Evolutionary conservation across 768 basidiomycete genomes (phyloP).

Genomic region (Psilocybe cubensis): DNA sequence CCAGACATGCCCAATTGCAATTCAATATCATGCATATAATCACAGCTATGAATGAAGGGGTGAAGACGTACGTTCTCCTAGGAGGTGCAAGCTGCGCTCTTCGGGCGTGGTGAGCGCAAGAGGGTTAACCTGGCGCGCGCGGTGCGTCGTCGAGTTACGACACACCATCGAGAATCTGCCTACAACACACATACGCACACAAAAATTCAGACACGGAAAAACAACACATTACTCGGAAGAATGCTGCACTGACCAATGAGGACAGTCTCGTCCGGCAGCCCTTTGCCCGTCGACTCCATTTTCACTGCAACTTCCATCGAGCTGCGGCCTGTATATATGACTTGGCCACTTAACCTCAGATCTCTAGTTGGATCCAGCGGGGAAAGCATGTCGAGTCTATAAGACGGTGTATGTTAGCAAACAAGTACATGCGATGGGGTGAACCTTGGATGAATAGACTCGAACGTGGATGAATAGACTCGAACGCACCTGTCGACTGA

Average conservation of each 20-base stretch:
- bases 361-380: constrained; percentile 64
- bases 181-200: constrained; percentile 24
- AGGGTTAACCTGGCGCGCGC: constrained; percentile 65
- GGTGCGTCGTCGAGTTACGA: constrained; percentile 68
- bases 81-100: constrained; percentile 61
- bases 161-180: constrained; percentile 96
- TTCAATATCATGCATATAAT: too few species aligned
- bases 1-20: too few species aligned
- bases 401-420: too few species aligned
- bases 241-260: constrained; percentile 57
- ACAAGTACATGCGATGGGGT: too few species aligned
- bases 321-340: constrained; percentile 75
- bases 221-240: background rate
- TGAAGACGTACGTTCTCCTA: constrained; percentile 64
- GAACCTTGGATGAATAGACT: too few species aligned
- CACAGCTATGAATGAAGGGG: background rate
- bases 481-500: constrained; percentile 68
- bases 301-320: constrained; percentile 89
- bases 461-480: background rate
- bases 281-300: constrained; percentile 68
- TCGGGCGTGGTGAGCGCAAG: constrained; percentile 62
- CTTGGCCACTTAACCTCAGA: constrained; percentile 77
- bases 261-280: constrained; percentile 58
- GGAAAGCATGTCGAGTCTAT: constrained; percentile 71
- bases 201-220: background rate